Percentiles rank a stretch among this genome's conserved stretches.
These are phyloP conservation scores for Aspergillus niger DNA, from an alignment of 2,329 filamentous ascomycete species.

Conservation along the genomic window DNA sequence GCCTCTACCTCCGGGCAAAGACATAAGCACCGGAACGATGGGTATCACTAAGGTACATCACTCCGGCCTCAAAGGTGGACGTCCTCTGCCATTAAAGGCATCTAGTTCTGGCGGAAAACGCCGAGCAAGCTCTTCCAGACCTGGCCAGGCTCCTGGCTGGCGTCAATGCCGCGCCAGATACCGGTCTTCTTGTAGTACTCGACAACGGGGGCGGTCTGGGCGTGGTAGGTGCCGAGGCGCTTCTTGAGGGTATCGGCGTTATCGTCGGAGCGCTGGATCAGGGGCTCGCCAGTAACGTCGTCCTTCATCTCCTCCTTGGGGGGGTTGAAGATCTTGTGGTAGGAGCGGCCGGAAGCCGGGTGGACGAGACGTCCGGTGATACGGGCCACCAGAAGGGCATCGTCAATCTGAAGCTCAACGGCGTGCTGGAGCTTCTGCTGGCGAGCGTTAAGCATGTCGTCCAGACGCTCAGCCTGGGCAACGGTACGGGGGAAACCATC, in stretches of 20 bases:
- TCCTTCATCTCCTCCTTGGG: conserved; percentile 93
- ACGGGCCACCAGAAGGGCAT: conserved; percentile 86
- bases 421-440: conserved; percentile 89
- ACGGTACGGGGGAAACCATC: conserved; percentile 98
- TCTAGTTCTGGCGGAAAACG: conserved; percentile 69
- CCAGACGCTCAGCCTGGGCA: conserved; percentile 89
- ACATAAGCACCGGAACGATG: background rate
- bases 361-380: conserved; percentile 96
- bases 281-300: conserved; percentile 92
- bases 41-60: conserved; percentile 9
- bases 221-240: conserved; percentile 88
- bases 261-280: conserved; percentile 95
- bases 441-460: conserved; percentile 80
- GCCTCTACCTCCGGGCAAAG: background rate
- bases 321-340: conserved; percentile 99
- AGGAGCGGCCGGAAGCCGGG: conserved; percentile 91
- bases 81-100: background rate
- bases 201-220: conserved; percentile 89
- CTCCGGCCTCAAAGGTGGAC: conserved; percentile 1
- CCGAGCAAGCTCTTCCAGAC: conserved; percentile 92
- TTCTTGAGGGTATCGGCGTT: conserved; percentile 96
- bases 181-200: conserved; percentile 96
- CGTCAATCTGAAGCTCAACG: conserved; percentile 95
- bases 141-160: conserved; percentile 90
- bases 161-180: conserved; percentile 95